These are phyloP conservation scores for Cadophora gregata DNA, from an alignment of 2,329 filamentous ascomycete species.

Conservation along the genomic window DNA sequence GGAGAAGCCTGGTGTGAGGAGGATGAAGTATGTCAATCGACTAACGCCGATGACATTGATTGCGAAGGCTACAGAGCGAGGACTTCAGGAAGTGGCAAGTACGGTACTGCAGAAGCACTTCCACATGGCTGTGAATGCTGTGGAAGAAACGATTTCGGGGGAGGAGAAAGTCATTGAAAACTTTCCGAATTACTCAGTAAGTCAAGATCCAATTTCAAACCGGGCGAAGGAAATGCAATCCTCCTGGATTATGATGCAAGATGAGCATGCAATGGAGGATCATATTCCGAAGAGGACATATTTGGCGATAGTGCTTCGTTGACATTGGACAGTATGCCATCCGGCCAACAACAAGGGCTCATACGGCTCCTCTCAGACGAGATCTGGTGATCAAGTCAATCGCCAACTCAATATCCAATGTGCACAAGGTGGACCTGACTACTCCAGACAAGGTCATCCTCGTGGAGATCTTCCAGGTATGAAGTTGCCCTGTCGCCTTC, in stretches of 20 bases:
- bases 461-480: conserved; percentile 81
- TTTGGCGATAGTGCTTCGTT: conserved; percentile 19
- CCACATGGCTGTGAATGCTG: conserved; percentile 39
- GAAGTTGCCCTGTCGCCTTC: no score
- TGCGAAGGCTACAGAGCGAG: conserved; percentile 71
- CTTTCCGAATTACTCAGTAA: conserved; percentile 37
- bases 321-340: conserved; percentile 73
- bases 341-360: conserved; percentile 76
- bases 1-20: conserved; percentile 51
- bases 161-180: conserved; percentile 21
- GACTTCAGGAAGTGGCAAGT: conserved; percentile 68
- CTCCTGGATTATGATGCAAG: background rate
- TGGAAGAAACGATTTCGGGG: conserved; percentile 13
- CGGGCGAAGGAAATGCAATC: no score
- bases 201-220: background rate
- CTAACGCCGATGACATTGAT: conserved; percentile 61
- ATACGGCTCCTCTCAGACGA: conserved; percentile 67
- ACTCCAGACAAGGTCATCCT: conserved; percentile 80
- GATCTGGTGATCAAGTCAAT: conserved; percentile 74
- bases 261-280: background rate
- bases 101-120: conserved; percentile 70
- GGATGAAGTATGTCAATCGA: conserved; percentile 63
- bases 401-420: conserved; percentile 53
- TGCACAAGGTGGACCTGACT: conserved; percentile 79
- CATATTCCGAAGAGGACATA: conserved; percentile 16